Percentiles rank a stretch among this genome's conserved stretches.
Evolutionary conservation across 148 eudicot genomes (phyloP).

Genomic region (Cornus florida): DNA sequence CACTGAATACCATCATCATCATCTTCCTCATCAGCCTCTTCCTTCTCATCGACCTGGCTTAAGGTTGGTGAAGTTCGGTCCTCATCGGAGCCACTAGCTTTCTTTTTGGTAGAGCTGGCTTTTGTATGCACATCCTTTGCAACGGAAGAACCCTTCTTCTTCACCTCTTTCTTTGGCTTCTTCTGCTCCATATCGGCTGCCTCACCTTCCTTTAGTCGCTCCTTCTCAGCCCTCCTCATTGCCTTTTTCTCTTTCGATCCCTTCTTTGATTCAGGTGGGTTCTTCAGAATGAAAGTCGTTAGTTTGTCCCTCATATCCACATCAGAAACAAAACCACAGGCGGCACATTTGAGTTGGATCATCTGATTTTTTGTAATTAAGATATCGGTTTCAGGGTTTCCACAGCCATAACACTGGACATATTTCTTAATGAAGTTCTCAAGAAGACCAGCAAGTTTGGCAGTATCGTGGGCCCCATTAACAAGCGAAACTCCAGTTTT

Average conservation of each 20-base stretch:
- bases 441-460: slow-evolving; percentile 77
- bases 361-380: slow-evolving; percentile 73
- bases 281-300: slow-evolving; percentile 73
- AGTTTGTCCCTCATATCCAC: slow-evolving; percentile 91
- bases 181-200: slow-evolving; percentile 77
- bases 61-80: slow-evolving; percentile 47
- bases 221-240: slow-evolving; percentile 79
- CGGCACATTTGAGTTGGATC: slow-evolving; percentile 73
- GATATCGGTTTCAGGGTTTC: slow-evolving; percentile 85
- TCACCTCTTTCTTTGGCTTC: slow-evolving; percentile 63
- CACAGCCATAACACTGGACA: slow-evolving; percentile 92
- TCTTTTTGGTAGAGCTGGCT: slow-evolving; percentile 52
- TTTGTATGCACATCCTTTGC: slow-evolving; percentile 45
- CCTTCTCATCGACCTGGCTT: slow-evolving; percentile 51
- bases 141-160: slow-evolving; percentile 41
- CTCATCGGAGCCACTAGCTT: slow-evolving; percentile 60
- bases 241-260: slow-evolving; percentile 74
- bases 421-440: slow-evolving; percentile 82
- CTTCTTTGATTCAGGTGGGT: slow-evolving; percentile 71
- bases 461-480: slow-evolving; percentile 77
- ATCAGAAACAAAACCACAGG: slow-evolving; percentile 83
- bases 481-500: slow-evolving; percentile 74
- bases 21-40: slow-evolving; percentile 25
- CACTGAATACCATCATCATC: slow-evolving; percentile 64
- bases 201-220: slow-evolving; percentile 79